Percentiles rank a stretch among this genome's conserved stretches.
Conservation (phyloP, 768 basidiomycete species). For the Tricholoma bakamatsutake region DNA sequence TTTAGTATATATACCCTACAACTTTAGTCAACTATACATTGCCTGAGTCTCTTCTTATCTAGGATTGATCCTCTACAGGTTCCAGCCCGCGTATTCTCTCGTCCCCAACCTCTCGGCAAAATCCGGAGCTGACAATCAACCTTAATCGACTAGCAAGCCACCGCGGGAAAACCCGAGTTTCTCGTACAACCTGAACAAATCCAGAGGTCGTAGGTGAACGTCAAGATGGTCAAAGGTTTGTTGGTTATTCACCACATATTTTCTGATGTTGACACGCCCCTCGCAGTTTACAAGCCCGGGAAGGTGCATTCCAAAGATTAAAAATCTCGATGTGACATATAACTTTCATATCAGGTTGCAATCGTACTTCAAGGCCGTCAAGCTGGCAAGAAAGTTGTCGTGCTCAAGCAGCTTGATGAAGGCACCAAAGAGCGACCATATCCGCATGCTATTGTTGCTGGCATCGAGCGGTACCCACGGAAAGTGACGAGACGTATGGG, state of each 20-base stretch:
- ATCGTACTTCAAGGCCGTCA: slow-evolving; percentile 99
- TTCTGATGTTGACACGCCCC: slow-evolving; percentile 8
- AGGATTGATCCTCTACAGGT: too few species aligned
- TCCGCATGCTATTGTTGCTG: slow-evolving; percentile 97
- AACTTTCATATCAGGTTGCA: slow-evolving; percentile 55
- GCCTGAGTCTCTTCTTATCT: too few species aligned
- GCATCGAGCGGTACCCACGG: slow-evolving; percentile 95
- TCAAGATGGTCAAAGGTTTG: slow-evolving; percentile 59
- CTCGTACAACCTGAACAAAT: slow-evolving; percentile 23
- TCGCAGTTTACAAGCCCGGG: slow-evolving; percentile 87
- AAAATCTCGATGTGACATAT: not conserved
- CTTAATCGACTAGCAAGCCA: slow-evolving; percentile 39
- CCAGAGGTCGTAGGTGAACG: slow-evolving; percentile 38
- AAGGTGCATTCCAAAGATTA: slow-evolving; percentile 47
- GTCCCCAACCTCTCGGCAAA: not conserved
- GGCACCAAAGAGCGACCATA: slow-evolving; percentile 95
- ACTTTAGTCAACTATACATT: too few species aligned
- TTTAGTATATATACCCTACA: too few species aligned
- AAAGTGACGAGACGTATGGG: slow-evolving; percentile 99
- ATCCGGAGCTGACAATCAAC: slow-evolving; percentile 17
- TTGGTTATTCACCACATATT: slow-evolving; percentile 5
- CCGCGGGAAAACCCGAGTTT: slow-evolving; percentile 34
- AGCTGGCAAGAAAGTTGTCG: slow-evolving; percentile 98
- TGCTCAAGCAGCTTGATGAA: slow-evolving; percentile 97
- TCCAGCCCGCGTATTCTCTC: too few species aligned